Conservation (phyloP, 2,329 filamentous ascomycete genomes). For the Verticillium dahliae region DNA sequence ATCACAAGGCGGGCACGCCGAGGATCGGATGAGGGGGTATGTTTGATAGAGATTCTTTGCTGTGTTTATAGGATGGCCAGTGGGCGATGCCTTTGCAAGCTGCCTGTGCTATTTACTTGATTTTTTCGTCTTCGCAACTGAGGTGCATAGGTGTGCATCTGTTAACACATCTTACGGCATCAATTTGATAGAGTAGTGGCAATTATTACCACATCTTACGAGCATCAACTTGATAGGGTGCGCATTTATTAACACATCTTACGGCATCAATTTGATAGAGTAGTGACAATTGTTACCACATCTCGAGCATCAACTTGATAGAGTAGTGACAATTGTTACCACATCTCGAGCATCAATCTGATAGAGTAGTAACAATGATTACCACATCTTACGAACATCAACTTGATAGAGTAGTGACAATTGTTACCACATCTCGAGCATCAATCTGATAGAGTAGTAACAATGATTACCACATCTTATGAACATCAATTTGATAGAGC, state of each 20-base stretch:
- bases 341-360: neutral
- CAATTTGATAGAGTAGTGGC: neutral
- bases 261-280: neutral
- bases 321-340: neutral
- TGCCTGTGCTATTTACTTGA: too few species aligned
- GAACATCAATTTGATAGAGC: neutral
- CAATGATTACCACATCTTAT: neutral
- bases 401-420: neutral
- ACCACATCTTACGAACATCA: neutral
- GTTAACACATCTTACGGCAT: neutral
- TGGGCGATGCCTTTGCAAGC: too few species aligned
- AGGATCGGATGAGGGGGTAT: neutral
- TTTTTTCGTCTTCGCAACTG: too few species aligned
- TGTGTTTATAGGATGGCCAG: neutral
- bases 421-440: neutral
- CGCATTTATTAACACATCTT: too few species aligned
- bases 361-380: neutral
- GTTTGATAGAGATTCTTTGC: neutral
- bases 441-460: neutral
- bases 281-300: neutral
- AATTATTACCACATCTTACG: neutral
- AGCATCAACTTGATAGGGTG: neutral
- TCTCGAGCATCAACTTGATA: neutral
- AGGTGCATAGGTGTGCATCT: too few species aligned
- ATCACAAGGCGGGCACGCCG: neutral